Evolutionary conservation across 345 rosid species (phyloP), one percentile per base, ranked within the genome.

Genomic region (Ceriops zippeliana): DNA sequence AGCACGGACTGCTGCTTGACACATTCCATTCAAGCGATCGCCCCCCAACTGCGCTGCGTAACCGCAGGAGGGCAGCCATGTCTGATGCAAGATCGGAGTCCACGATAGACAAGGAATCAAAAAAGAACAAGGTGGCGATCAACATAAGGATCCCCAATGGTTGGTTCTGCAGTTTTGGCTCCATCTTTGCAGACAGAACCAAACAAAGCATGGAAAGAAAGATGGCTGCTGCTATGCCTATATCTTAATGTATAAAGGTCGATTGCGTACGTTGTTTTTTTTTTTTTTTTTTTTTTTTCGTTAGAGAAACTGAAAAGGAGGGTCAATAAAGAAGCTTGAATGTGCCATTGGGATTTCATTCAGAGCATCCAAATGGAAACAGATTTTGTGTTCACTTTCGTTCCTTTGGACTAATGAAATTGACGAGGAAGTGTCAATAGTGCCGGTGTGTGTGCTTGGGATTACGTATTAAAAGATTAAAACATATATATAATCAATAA

Each of bases 41-140:
- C 2, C 74, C 78, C 13, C 70, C 78, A 2, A 75, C 74, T 20
- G 70, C 74, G 31, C 21, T 53, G 11, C 78, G 74, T 4, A 75
- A 57, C 28, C 49, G 57, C 20, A 64, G 49, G 22, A 75, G 62
- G 49, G 78, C 78, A 16, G 65, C 60, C 35, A 63, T 75, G 28
- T 75, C 78, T 0, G 78, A 69, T 20, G 70, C 70, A 35, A 75
- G 78, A 75, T 75, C 74, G 15, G 78, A 65, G 49, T 37, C 21
- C 2, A 61, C 70, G 6, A 16, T 21, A 3, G 62, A 61, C 1
- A 34, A 38, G 4, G 34, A 67, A 38, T 54, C 42, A 3, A 53
- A 10, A 2, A 22, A 53, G 8, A 53, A 53, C 24, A n/a, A 19
- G 58, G 49, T 42, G 17, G 5, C 49, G 17, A 42, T 42, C 49